Percentiles rank a stretch among this genome's conserved stretches.
These are phyloP conservation scores for Pharus latifolius DNA, from an alignment of 176 grass and related monocot species.

Conservation along the genomic window DNA sequence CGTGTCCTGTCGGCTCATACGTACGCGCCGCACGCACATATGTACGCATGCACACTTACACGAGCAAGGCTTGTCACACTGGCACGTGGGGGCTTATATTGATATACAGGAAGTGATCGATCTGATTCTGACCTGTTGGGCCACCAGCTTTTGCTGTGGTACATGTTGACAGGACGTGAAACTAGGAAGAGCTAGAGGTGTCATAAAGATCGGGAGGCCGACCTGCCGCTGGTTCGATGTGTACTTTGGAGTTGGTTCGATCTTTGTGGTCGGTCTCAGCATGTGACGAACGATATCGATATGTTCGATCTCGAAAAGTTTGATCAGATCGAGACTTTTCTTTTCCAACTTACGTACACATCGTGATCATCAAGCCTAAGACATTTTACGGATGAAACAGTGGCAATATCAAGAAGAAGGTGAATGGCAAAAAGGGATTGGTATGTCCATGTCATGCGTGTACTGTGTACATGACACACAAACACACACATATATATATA, in stretches of 20 bases:
- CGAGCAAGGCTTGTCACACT: no score
- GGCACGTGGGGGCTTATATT: no score
- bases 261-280: neutral
- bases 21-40: no score
- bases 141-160: conserved; percentile 26
- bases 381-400: no score
- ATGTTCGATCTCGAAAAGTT: conserved; percentile 36
- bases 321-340: no score
- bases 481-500: neutral
- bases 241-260: conserved; percentile 12
- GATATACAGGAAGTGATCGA: conserved; percentile 12
- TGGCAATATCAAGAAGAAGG: no score
- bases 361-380: no score
- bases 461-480: conserved; percentile 19
- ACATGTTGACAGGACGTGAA: conserved; percentile 50
- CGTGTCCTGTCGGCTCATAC: no score
- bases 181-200: conserved; percentile 20
- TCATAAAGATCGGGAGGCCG: neutral
- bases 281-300: conserved; percentile 37
- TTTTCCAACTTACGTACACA: no score
- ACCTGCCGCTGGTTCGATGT: neutral
- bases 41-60: no score
- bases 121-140: neutral
- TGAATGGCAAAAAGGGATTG: conserved; percentile 1
- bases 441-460: neutral